phyloP scores from a whole-genome alignment of 495 filamentous ascomycete genomes.

The Xylaria longipes region DNA sequence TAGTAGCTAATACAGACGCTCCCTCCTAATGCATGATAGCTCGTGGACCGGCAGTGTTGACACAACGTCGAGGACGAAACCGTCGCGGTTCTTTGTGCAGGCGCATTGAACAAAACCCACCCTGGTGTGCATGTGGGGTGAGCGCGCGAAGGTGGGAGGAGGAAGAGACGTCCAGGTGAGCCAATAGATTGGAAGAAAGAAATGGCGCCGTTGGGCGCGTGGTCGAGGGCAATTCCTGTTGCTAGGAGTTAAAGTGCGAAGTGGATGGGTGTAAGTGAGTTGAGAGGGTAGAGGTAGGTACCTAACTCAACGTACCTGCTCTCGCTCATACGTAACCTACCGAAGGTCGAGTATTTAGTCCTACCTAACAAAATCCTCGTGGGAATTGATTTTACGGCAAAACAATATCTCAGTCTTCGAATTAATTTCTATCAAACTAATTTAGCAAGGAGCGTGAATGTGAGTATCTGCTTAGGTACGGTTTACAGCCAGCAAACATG shows the following conservation, averaged over 20 bases:
- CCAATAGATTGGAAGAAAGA: background rate
- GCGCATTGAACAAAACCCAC: constrained; percentile 6
- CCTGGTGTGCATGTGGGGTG: background rate
- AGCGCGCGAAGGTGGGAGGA: background rate
- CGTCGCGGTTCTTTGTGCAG: constrained; percentile 19
- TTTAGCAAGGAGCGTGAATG: background rate
- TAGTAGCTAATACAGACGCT: background rate
- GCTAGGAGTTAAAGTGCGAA: background rate
- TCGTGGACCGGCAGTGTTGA: background rate
- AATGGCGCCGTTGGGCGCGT: background rate
- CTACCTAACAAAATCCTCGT: background rate
- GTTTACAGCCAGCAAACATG: background rate
- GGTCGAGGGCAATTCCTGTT: background rate
- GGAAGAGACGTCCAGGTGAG: background rate
- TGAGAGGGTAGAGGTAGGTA: background rate
- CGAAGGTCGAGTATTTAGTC: background rate
- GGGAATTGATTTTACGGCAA: background rate
- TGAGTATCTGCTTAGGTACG: background rate
- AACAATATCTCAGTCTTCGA: background rate
- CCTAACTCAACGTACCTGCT: background rate
- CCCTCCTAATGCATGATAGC: background rate
- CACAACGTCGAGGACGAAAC: background rate
- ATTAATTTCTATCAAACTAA: background rate
- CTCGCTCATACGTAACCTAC: background rate
- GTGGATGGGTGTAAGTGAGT: background rate